Evolutionary conservation across 139 green algal genomes (phyloP).

Genomic region (Pseudopediastrum boryanum): DNA sequence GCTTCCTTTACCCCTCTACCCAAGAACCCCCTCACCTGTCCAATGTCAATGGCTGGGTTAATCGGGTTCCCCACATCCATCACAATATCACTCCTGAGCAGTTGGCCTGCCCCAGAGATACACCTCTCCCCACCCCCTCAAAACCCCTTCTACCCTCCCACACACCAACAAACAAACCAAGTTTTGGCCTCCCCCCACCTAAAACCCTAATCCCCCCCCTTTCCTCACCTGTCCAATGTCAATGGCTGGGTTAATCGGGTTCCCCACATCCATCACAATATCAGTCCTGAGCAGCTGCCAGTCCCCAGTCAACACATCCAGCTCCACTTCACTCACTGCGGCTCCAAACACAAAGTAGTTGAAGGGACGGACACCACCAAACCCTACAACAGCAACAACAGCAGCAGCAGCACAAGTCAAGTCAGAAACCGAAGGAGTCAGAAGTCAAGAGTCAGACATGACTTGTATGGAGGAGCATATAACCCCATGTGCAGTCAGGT

Average conservation of each 20-base stretch:
- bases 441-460: no score
- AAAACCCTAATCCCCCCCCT: no score
- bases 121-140: no score
- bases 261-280: conserved; percentile 94
- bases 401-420: no score
- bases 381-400: conserved; percentile 52
- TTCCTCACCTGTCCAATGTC: conserved; percentile 89
- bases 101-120: no score
- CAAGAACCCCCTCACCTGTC: conserved; percentile 84
- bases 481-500: no score
- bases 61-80: conserved; percentile 96
- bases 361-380: conserved; percentile 82
- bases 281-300: conserved; percentile 80
- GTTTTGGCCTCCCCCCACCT: not conserved
- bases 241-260: conserved; percentile 94
- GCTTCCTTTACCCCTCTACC: no score
- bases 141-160: no score
- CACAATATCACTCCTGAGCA: conserved; percentile 83
- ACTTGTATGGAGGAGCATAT: no score
- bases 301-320: conserved; percentile 90
- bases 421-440: no score
- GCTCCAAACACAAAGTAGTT: conserved; percentile 92
- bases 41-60: conserved; percentile 97
- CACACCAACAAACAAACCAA: not conserved
- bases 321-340: conserved; percentile 84